Conservation (phyloP, 2,329 filamentous ascomycete species). For the Colletotrichum sojae region DNA sequence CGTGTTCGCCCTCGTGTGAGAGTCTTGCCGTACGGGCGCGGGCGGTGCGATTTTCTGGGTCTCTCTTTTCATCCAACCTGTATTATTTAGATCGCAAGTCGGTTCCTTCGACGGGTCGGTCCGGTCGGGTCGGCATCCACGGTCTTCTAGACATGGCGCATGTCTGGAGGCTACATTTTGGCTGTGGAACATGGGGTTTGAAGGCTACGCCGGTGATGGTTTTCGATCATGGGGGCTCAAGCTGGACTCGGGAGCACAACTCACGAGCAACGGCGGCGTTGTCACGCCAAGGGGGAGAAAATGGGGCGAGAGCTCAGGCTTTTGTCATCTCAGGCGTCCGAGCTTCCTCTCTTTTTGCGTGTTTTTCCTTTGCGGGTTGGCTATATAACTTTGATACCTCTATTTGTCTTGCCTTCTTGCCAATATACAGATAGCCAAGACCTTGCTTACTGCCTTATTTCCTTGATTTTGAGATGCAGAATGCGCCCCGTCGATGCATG, state of each 20-base stretch:
- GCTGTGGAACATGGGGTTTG: neutral
- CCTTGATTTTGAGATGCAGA: neutral
- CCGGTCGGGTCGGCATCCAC: neutral
- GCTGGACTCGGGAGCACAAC: slow-evolving; percentile 9
- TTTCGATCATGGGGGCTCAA: neutral
- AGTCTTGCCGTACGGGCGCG: neutral
- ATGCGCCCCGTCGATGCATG: neutral
- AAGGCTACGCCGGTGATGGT: neutral
- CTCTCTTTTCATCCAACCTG: neutral
- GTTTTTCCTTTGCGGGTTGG: neutral
- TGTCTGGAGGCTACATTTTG: too few species aligned
- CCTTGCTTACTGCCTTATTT: neutral
- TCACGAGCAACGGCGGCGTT: slow-evolving; percentile 14
- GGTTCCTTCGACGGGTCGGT: neutral
- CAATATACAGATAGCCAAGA: neutral
- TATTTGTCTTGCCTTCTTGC: neutral
- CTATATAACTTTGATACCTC: slow-evolving; percentile 19
- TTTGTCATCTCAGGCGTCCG: slow-evolving; percentile 5
- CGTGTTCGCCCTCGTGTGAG: neutral
- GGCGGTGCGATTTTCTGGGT: neutral
- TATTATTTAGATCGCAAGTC: neutral
- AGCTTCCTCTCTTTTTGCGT: neutral
- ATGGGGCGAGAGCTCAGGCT: slow-evolving; percentile 9
- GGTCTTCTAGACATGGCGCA: neutral
- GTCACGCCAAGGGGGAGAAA: neutral